These are phyloP conservation scores for Globisporangium alternatum DNA, from an alignment of 352 stramenopile genomes.

Conservation along the genomic window DNA sequence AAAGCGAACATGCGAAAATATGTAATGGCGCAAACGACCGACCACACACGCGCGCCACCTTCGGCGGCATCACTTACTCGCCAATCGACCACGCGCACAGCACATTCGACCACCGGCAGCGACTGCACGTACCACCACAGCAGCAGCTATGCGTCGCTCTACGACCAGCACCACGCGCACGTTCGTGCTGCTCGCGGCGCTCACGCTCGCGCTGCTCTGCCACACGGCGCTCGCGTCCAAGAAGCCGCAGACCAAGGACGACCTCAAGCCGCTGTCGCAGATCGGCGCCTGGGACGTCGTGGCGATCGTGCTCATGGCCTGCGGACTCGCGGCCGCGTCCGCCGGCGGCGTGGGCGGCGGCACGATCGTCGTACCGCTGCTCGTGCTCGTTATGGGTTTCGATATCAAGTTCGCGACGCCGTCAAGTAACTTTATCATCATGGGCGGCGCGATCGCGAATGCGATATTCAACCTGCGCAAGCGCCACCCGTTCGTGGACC, in stretches of 20 bases:
- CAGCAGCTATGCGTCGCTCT: not conserved
- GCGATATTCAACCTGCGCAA: slow-evolving; percentile 63
- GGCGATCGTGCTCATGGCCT: slow-evolving; percentile 45
- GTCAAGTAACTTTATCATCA: slow-evolving; percentile 60
- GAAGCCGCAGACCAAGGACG: slow-evolving; percentile 17
- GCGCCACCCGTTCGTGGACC: slow-evolving; percentile 49
- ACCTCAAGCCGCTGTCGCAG: slow-evolving; percentile 29
- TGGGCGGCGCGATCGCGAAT: slow-evolving; percentile 59
- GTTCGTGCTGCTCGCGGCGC: not conserved
- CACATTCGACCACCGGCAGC: not conserved
- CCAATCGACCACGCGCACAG: not conserved
- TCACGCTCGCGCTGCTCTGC: slow-evolving; percentile 1
- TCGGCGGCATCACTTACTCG: not conserved
- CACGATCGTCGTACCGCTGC: slow-evolving; percentile 49
- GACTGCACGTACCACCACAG: no score
- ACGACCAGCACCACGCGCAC: not conserved
- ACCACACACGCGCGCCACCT: not conserved
- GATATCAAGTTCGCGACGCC: slow-evolving; percentile 66
- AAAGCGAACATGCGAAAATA: no score
- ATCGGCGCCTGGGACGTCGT: slow-evolving; percentile 41
- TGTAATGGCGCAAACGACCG: not conserved
- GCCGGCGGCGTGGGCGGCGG: slow-evolving; percentile 50
- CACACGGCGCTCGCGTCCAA: not conserved
- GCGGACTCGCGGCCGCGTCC: slow-evolving; percentile 43
- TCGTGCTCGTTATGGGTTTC: slow-evolving; percentile 65